Evolutionary conservation across 1,284 basidiomycete genomes (phyloP), one percentile per base, ranked within the genome.

Genomic region (Cutaneotrichosporon cutaneum): DNA sequence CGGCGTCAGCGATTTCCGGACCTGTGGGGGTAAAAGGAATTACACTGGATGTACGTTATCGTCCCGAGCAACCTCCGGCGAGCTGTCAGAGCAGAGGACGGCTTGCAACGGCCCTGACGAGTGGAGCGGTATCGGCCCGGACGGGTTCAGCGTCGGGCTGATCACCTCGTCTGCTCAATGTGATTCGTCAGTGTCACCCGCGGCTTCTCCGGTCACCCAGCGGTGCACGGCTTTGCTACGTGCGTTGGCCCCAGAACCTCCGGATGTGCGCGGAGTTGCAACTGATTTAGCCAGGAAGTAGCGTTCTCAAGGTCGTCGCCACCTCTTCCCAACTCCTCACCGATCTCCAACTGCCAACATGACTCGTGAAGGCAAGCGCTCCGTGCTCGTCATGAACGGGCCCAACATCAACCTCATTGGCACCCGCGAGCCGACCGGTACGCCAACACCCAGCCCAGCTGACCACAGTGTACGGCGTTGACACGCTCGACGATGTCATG

Each of bases 361-460:
- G 58, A 60, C 53, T n/a, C 53, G 44, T 9, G 30, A 27, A 6
- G 53, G 58, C 16, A 54, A 55, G 30, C 58, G 52, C 53, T 54
- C 69, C 24, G 42, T 56, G 24, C 55, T 70, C 26, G 59, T 74
- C 8, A 64, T 74, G 61, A 68, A 72, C 61, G 77, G 78, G 7
- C 77, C 78, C 14, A 80, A 79, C 54, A 67, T 80, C 22, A 79
- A 79, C 64, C 64, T 79, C 4, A 67, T 80, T 14, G 77, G 78
- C 10, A 75, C 71, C 18, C 59, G 77, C 14, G 77, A 80, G 65
- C 78, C 48, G 4, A 51, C 48, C 4, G 48, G 36, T 32, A 54
- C 21, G 45, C 13, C 30, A 11, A 21, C n/a, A n/a, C 33, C 18
- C 24, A 18, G 16, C 26, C 24, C 14, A 13, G 6, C 48, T 51